Percentiles rank a stretch among this genome's conserved stretches.
These are phyloP conservation scores for Pichia sp. DNA, from an alignment of 1,139 yeast genomes.

Conservation along the genomic window DNA sequence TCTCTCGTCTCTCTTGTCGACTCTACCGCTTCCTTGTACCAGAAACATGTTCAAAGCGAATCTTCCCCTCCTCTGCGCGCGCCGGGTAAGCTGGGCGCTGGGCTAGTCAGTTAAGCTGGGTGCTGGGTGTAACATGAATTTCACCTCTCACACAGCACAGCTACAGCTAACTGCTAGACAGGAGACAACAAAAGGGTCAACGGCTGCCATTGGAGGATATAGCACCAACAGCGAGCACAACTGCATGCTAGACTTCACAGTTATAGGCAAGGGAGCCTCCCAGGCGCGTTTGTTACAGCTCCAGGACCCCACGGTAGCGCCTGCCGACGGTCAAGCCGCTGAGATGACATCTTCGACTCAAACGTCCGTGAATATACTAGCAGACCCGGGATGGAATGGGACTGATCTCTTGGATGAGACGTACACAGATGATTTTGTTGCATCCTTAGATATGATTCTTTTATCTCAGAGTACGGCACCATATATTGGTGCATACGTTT, in stretches of 20 bases:
- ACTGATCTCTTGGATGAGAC: slow-evolving; percentile 10
- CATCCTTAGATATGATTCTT: slow-evolving; percentile 58
- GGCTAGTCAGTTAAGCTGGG: too few relatives aligned
- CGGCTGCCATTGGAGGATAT: neutral
- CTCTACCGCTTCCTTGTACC: too few relatives aligned
- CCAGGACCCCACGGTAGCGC: slow-evolving; percentile 22
- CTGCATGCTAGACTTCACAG: slow-evolving; percentile 14
- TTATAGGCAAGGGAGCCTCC: slow-evolving; percentile 8
- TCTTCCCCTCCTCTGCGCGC: too few relatives aligned
- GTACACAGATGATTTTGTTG: slow-evolving; percentile 20
- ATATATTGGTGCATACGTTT: slow-evolving; percentile 74
- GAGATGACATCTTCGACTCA: too few relatives aligned
- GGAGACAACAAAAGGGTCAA: too few relatives aligned
- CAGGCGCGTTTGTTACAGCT: slow-evolving; percentile 39
- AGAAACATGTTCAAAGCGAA: too few relatives aligned
- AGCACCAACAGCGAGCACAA: neutral
- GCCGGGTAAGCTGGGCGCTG: too few relatives aligned
- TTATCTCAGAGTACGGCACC: slow-evolving; percentile 83
- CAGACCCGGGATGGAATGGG: slow-evolving; percentile 76
- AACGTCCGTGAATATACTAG: slow-evolving; percentile 40
- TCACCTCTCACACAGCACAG: too few relatives aligned
- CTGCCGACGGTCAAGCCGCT: too few relatives aligned
- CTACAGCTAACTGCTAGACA: too few relatives aligned
- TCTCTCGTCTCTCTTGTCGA: too few relatives aligned
- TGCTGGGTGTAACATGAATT: too few relatives aligned